Evolutionary conservation across 148 eudicot genomes (phyloP).

Genomic region (Diospyros kaki): DNA sequence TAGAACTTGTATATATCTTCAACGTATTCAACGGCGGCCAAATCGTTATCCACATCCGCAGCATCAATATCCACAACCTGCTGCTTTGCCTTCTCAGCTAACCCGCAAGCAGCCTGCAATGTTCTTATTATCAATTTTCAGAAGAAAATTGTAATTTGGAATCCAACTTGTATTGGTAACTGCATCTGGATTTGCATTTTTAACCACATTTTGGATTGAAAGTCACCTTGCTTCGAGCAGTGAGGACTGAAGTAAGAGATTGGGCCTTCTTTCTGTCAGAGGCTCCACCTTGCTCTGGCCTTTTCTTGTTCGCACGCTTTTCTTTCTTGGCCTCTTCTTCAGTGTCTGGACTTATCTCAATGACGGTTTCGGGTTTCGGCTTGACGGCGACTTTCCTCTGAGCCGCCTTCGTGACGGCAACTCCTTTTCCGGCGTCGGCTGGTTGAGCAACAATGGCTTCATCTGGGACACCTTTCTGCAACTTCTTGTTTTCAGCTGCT

Average conservation of each 20-base stretch:
- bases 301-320: conserved; percentile 14
- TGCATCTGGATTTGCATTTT: too few species aligned
- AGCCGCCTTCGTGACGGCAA: conserved; percentile 22
- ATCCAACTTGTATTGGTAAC: too few species aligned
- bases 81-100: conserved; percentile 27
- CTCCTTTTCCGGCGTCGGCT: conserved; percentile 17
- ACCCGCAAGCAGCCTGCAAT: conserved; percentile 46
- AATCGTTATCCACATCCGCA: conserved; percentile 46
- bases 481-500: conserved; percentile 40
- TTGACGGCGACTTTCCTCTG: conserved; percentile 38
- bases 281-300: conserved; percentile 13
- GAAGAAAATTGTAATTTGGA: too few species aligned
- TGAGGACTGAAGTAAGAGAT: conserved; percentile 48
- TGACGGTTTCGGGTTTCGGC: conserved; percentile 51
- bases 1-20: conserved; percentile 65
- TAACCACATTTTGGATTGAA: background rate
- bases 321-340: conserved; percentile 25
- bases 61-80: conserved; percentile 50
- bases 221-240: conserved; percentile 57
- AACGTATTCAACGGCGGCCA: conserved; percentile 58
- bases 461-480: conserved; percentile 22
- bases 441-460: conserved; percentile 19
- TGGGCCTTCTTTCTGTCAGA: conserved; percentile 35
- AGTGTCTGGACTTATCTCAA: conserved; percentile 71
- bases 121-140: too few species aligned